phyloP scores from a whole-genome alignment of 2,329 filamentous ascomycete genomes.

The Fusarium incarnatum region DNA sequence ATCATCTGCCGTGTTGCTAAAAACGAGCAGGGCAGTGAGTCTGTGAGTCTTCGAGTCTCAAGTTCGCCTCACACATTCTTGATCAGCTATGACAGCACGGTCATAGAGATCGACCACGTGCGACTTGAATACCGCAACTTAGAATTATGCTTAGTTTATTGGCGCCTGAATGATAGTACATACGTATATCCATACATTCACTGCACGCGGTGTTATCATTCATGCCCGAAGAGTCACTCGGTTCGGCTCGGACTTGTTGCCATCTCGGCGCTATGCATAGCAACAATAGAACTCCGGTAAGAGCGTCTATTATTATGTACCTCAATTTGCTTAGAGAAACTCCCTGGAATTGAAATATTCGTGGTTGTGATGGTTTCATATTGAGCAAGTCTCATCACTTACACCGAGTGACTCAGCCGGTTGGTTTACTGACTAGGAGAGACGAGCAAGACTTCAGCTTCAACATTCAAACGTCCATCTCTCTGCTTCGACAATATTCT shows the following conservation, averaged over 20 bases:
- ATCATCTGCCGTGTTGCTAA: constrained; percentile 2
- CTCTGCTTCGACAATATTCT: constrained; percentile 33
- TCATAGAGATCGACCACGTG: constrained; percentile 3
- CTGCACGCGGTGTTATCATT: background rate
- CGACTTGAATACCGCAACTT: background rate
- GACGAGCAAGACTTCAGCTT: constrained; percentile 5
- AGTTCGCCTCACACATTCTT: constrained; percentile 1
- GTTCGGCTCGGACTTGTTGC: constrained; percentile 26
- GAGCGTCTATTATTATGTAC: background rate
- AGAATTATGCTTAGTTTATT: background rate
- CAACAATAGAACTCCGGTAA: background rate
- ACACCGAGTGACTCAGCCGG: constrained; percentile 40
- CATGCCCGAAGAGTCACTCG: constrained; percentile 25
- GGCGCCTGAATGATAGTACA: background rate
- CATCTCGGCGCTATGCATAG: background rate
- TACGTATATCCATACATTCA: constrained; percentile 1
- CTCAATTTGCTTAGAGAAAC: background rate
- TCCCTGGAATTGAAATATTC: background rate
- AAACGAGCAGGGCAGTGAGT: background rate
- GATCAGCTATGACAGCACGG: constrained; percentile 1
- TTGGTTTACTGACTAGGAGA: background rate
- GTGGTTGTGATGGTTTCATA: background rate
- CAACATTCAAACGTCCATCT: constrained; percentile 4
- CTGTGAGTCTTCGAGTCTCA: background rate
- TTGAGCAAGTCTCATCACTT: constrained; percentile 7